Conservation (phyloP, 805 yeast genomes). For the Candida alai region DNA sequence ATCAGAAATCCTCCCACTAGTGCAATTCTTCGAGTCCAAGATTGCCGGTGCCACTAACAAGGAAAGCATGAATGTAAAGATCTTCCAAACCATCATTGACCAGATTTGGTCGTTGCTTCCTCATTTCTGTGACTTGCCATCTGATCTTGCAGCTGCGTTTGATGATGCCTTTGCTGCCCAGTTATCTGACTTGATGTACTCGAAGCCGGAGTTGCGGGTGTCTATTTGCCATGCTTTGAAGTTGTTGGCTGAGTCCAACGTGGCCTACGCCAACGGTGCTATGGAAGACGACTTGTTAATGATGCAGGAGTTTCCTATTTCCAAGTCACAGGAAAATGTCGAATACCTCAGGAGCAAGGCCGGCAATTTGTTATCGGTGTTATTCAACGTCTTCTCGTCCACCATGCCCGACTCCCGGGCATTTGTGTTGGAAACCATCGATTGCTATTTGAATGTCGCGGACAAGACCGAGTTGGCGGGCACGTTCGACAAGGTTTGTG, state of each 20-base stretch:
- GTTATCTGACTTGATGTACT: slow-evolving; percentile 70
- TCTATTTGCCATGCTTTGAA: slow-evolving; percentile 81
- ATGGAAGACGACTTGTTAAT: slow-evolving; percentile 51
- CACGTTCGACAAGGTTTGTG: slow-evolving; percentile 84
- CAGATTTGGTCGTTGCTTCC: slow-evolving; percentile 93
- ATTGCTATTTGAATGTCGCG: slow-evolving; percentile 70
- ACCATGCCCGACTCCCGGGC: slow-evolving; percentile 82
- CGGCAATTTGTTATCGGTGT: slow-evolving; percentile 74
- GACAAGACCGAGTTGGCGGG: slow-evolving; percentile 60
- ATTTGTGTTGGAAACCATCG: slow-evolving; percentile 81
- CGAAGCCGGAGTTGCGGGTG: slow-evolving; percentile 70
- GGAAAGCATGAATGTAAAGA: slow-evolving; percentile 66
- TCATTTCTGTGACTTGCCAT: slow-evolving; percentile 82
- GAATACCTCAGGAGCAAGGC: slow-evolving; percentile 64
- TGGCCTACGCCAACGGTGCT: slow-evolving; percentile 59
- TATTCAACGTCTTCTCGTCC: slow-evolving; percentile 90
- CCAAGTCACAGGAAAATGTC: slow-evolving; percentile 52
- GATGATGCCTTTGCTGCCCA: slow-evolving; percentile 73
- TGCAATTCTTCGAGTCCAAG: slow-evolving; percentile 49
- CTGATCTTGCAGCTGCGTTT: slow-evolving; percentile 62
- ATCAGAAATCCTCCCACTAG: slow-evolving; percentile 62
- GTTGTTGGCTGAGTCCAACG: slow-evolving; percentile 72
- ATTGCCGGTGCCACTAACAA: slow-evolving; percentile 40
- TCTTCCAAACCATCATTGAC: slow-evolving; percentile 79
- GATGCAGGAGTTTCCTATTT: slow-evolving; percentile 57